These are phyloP conservation scores for Xerocomus brunneocitrinus DNA, from an alignment of 768 basidiomycete species.

Conservation along the genomic window DNA sequence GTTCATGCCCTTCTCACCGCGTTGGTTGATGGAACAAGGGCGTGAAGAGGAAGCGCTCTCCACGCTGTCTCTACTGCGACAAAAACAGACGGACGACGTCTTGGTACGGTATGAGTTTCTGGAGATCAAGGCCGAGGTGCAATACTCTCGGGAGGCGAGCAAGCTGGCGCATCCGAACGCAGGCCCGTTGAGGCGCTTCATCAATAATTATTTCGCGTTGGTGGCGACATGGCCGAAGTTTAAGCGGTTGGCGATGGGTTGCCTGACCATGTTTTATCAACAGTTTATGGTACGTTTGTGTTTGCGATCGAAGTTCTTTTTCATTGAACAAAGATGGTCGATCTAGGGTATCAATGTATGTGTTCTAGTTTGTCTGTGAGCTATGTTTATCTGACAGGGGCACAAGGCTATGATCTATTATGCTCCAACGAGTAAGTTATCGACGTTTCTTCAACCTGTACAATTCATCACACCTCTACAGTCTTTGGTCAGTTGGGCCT, in stretches of 20 bases:
- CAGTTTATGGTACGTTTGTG: conserved; percentile 28
- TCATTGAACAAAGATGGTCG: background rate
- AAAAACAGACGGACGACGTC: conserved; percentile 28
- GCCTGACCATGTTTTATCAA: conserved; percentile 31
- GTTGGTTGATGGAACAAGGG: conserved; percentile 39
- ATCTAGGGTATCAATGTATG: conserved; percentile 27
- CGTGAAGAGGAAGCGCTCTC: conserved; percentile 33
- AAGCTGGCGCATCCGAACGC: conserved; percentile 21
- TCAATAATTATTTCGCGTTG: conserved; percentile 24
- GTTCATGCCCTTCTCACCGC: conserved; percentile 40
- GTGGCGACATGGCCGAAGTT: conserved; percentile 30
- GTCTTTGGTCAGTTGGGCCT: conserved; percentile 41
- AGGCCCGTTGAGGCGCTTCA: conserved; percentile 10
- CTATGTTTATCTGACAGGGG: conserved; percentile 3
- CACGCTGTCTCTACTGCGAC: conserved; percentile 34
- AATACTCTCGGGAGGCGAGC: conserved; percentile 21
- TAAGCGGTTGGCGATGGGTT: conserved; percentile 28
- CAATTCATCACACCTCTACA: conserved; percentile 20
- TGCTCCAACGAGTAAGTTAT: conserved; percentile 17
- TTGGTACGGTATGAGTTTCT: conserved; percentile 36
- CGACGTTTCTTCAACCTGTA: background rate
- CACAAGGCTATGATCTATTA: conserved; percentile 29
- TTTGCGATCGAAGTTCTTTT: background rate
- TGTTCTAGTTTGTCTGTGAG: background rate
- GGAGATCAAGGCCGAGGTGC: conserved; percentile 37